Base-by-base conservation (phyloP, 2,329 filamentous ascomycete species). In the Trichoderma koningiopsis region DNA sequence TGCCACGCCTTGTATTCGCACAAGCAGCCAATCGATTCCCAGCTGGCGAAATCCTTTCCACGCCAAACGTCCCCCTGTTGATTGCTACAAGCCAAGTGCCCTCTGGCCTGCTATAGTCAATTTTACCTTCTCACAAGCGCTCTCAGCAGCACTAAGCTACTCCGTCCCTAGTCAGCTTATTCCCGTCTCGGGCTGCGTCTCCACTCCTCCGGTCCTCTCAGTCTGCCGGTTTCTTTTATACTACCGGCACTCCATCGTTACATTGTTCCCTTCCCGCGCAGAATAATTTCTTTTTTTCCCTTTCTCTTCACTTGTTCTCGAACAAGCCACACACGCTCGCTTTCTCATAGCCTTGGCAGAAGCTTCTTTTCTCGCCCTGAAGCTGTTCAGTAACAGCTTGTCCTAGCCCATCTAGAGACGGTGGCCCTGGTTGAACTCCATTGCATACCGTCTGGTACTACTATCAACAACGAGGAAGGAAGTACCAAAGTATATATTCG, bases 131-230 rank as follows among this genome's bases (percentile, higher is more conserved):
- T 63, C 29, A 24, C 60, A 66, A 49, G 55, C 58, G 53, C 69
- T 56, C 37, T 52, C 47, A 55, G 65, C 68, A 64, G 49, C 69
- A 68, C 69, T 70, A 60, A 47, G n/a, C 62, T 66, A 19, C 64
- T 67, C 40, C 64, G 29, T 67, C 11, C 64, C 69, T 65, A 72
- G 72, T 72, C 72, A 70, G 72, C 73, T 72, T 72, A 67, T 67
- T 59, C 64, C 64, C 64, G 64, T 59, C 64, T 67, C 64, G 64
- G 65, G 43, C 61, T 68, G 53, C 29, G 43, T 60, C 27, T 65
- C 71, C 70, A 71, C 70, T 66, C 68, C 61, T 70, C 68, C 66
- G 52, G 56, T 63, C 63, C 58, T 62, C 47, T 49, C 56, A 60
- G 52, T 47, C 57, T 63, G 68, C 68, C 68, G 49, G 68, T 70